Evolutionary conservation across 345 rosid species (phyloP), one percentile per base, ranked within the genome.

Genomic region (Hirschfeldia incana): DNA sequence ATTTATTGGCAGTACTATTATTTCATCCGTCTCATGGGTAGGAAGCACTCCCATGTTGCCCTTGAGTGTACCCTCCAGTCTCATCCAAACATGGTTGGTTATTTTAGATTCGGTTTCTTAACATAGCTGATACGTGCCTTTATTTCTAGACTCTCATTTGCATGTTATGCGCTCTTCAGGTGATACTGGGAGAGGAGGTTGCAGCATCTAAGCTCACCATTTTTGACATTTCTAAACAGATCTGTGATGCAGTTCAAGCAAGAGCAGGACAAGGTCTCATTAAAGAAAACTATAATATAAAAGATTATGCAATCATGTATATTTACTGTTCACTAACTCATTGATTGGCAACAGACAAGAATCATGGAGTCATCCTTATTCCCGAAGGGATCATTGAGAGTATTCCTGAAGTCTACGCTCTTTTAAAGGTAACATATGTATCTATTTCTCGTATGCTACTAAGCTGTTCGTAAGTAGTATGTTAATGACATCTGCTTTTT

Each of bases 331-430:
- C 15, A 77, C 65, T 75, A 74, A 62, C 80, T 13, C 4, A 10
- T 67, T 42, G 67, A 30, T 78, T 79, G 77, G 71, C 65, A 75
- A 55, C 88, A 96, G 99, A 88, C 79, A 96, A 93, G 84, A 83
- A 90, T 83, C 97, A 96, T 70, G 97, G 99, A 60, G 99, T 96
- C 83, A 88, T 96, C 78, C 88, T 96, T 72, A 83, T 96, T 67
- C 99, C 99, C 9, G 99, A 96, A 89, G 99, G 99, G 68, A 93
- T 93, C 49, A 90, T 96, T 69, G 97, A 89, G 87, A 93, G 90
- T 86, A 96, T 93, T 81, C 99, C 99, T 63, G 97, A 96, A 86
- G 94, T 93, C 66, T 93, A 91, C 65, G 94, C 99, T 61, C 84
- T 96, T 36, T 82, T 96, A 83, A 96, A 90, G 97, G 99, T 96